Percentiles rank a stretch among this genome's conserved stretches.
phyloP scores from a whole-genome alignment of 1,284 basidiomycete species.

The Tylopilus sp. region DNA sequence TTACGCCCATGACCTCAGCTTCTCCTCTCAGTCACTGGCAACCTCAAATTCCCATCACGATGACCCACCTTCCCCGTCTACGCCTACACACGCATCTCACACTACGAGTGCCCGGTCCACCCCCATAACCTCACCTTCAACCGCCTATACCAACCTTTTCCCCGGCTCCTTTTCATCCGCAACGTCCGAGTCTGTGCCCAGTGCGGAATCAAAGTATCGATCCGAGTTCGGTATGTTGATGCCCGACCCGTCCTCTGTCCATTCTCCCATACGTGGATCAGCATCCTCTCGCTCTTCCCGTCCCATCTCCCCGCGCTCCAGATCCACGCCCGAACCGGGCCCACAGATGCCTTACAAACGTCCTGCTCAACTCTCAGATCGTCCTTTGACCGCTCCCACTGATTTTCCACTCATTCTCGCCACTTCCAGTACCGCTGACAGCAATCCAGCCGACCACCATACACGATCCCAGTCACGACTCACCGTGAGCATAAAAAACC shows the following conservation, averaged over 20 bases:
- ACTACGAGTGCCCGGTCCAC: slow-evolving; percentile 25
- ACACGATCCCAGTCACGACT: slow-evolving; percentile 22
- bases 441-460: slow-evolving; percentile 10
- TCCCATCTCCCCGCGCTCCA: slow-evolving; percentile 13
- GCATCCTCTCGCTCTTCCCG: slow-evolving; percentile 17
- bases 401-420: not conserved
- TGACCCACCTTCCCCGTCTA: slow-evolving; percentile 9
- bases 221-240: slow-evolving; percentile 21
- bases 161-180: slow-evolving; percentile 23
- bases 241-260: slow-evolving; percentile 2
- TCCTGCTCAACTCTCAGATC: slow-evolving; percentile 1
- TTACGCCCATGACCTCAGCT: slow-evolving; percentile 12
- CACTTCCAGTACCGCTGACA: not conserved
- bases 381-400: slow-evolving; percentile 17
- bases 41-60: slow-evolving; percentile 9
- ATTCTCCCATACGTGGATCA: slow-evolving; percentile 16
- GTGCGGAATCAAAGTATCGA: slow-evolving; percentile 9
- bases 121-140: slow-evolving; percentile 29
- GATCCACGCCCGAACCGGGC: slow-evolving; percentile 21
- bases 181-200: slow-evolving; percentile 26
- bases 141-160: slow-evolving; percentile 19
- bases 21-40: slow-evolving; percentile 23
- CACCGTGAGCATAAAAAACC: slow-evolving; percentile 26
- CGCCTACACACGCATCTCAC: slow-evolving; percentile 1
- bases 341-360: slow-evolving; percentile 3